Base-by-base conservation (phyloP, 768 basidiomycete genomes). In the Crucibulum laeve region DNA sequence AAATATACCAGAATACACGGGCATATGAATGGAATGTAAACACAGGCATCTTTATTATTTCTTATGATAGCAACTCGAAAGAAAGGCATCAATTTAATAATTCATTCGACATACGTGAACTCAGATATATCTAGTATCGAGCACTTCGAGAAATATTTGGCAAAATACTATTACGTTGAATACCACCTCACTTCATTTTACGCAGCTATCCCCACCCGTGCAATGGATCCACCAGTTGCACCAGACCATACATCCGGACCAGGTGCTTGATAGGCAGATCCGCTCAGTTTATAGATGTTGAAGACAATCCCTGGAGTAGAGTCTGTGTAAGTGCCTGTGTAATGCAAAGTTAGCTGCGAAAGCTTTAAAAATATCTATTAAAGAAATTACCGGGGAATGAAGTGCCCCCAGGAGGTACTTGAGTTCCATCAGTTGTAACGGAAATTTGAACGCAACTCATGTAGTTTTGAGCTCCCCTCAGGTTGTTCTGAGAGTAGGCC, bases 391-490 rank as follows among this genome's bases (percentile, higher is more conserved):
- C 52, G 28, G 52, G 52, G 50, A 53, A 53, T 18, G 32, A 38
- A 13, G 43, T 45, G 17, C 50, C 52, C 4, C 50, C 47, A 15
- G 52, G 50, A 5, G 43, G 52, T n/a, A 25, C 33, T n/a, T 45
- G 21, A 11, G 38, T 48, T n/a, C 52, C 52, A 28, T 40, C 33
- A 1, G 46, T 49, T 7, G 59, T 65, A 24, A 71, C 61, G 38
- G 52, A 57, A 49, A 70, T 48, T 50, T 70, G 69, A 52, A 51
- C 68, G 59, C 69, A 71, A 13, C 62, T 65, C 57, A 67, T 67
- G 57, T 68, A 69, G 53, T 61, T 58, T 59, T 70, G 69, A 14
- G 70, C 69, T 10, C 68, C 69, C 14, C 67, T 60, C 18, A 56
- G 46, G 13, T 47, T 47, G 28, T 50, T 47, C 14, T 33, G 25